phyloP scores from a whole-genome alignment of 73 alveolate species.

The Paraurostyla sp. region DNA sequence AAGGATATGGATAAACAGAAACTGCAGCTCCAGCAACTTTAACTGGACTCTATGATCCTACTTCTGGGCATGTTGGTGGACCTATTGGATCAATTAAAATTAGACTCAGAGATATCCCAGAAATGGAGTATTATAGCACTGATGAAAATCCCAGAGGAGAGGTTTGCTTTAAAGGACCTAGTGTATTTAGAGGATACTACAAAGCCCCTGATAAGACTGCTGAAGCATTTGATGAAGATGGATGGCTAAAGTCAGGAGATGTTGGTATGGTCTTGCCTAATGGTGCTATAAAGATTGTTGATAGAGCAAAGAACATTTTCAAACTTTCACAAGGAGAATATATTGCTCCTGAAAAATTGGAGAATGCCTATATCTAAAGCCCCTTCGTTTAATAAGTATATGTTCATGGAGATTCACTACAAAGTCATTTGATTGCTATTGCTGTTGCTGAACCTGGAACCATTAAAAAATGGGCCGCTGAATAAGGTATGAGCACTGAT shows the following conservation, averaged over 20 bases:
- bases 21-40: slow-evolving; percentile 79
- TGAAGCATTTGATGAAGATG: slow-evolving; percentile 84
- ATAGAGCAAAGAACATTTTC: slow-evolving; percentile 88
- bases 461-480: slow-evolving; percentile 65
- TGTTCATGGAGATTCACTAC: slow-evolving; percentile 90
- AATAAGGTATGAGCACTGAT: neutral
- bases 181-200: slow-evolving; percentile 84
- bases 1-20: slow-evolving; percentile 90
- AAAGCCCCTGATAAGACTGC: slow-evolving; percentile 77
- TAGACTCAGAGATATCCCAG: slow-evolving; percentile 89
- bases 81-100: slow-evolving; percentile 65
- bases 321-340: slow-evolving; percentile 92
- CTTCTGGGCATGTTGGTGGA: slow-evolving; percentile 84
- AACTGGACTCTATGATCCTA: slow-evolving; percentile 67
- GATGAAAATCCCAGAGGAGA: slow-evolving; percentile 86
- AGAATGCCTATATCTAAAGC: slow-evolving; percentile 68
- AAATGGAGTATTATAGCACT: slow-evolving; percentile 81
- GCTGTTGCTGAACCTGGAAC: slow-evolving; percentile 78
- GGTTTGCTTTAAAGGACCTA: slow-evolving; percentile 79
- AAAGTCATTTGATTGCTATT: slow-evolving; percentile 81
- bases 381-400: slow-evolving; percentile 68
- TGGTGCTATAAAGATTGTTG: slow-evolving; percentile 85
- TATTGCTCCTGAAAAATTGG: slow-evolving; percentile 90
- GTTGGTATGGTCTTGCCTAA: slow-evolving; percentile 79
- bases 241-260: slow-evolving; percentile 91